These are phyloP conservation scores for Styphnolobium japonicum DNA, from an alignment of 306 rosid species.

Conservation along the genomic window DNA sequence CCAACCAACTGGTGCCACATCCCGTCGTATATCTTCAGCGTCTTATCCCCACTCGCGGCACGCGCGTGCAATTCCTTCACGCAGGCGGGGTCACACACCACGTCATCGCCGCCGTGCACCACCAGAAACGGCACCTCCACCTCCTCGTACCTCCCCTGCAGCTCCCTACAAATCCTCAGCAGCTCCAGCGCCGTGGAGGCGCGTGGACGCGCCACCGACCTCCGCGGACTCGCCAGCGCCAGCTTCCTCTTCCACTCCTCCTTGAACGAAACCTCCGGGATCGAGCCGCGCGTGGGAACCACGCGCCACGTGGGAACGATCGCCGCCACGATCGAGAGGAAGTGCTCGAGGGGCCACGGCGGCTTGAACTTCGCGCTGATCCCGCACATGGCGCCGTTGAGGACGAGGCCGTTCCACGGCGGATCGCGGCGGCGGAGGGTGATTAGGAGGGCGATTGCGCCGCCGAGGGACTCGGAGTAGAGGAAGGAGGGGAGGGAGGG, in stretches of 20 bases:
- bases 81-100: constrained; percentile 83
- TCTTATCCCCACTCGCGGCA: constrained; percentile 80
- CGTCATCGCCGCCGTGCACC: constrained; percentile 76
- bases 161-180: constrained; percentile 72
- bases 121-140: constrained; percentile 76
- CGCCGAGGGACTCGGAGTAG: constrained; percentile 93
- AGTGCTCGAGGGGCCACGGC: constrained; percentile 93
- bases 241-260: constrained; percentile 83
- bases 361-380: constrained; percentile 92
- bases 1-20: constrained; percentile 96
- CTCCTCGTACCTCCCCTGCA: constrained; percentile 81
- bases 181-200: constrained; percentile 91
- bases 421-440: constrained; percentile 45
- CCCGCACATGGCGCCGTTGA: constrained; percentile 98
- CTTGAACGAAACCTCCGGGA: constrained; percentile 78
- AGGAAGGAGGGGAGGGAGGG: constrained; percentile 67
- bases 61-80: constrained; percentile 64
- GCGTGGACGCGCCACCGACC: constrained; percentile 67
- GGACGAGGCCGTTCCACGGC: constrained; percentile 67
- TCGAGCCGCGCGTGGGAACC: constrained; percentile 85
- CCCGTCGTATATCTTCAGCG: constrained; percentile 63
- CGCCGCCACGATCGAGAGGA: constrained; percentile 66
- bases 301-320: constrained; percentile 87
- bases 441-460: constrained; percentile 79
- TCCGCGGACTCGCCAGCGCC: constrained; percentile 70